Base-by-base conservation (phyloP, 2,329 filamentous ascomycete species). In the Huntiella abstrusa region DNA sequence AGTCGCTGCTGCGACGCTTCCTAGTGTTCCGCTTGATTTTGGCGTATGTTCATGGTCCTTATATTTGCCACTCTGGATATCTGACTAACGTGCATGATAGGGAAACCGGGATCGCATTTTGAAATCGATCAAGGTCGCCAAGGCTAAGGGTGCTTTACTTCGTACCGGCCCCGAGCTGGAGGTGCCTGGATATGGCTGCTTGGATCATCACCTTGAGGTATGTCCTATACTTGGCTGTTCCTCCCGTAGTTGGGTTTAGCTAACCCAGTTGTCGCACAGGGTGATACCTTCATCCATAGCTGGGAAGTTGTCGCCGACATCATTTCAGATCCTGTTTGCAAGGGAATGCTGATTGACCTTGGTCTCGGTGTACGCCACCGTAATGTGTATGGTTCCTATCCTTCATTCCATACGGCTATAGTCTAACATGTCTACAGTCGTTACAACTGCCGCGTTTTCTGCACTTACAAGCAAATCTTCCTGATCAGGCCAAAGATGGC, bases 21-120 rank as follows among this genome's bases (percentile, higher is more conserved):
- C 58, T 8, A 61, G 60, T 37, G 55, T 61, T 6, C 57, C 71
- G 6, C 64, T 80, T 5, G 76, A 80, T 55, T 80, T 73, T 53
- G 64, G 71, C 51, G 48, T 49, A 46, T 16, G 48, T 47, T 19
- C 19, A 8, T 13, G 16, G 19, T 5, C 33, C 17, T 13, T 17
- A 17, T 11, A 13, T 39, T 16, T 32, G 33, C 28, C 19, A 15
- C 15, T 15, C n/a, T 11, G 13, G 19, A 12, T 34, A 15, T 36
- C 4, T 6, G 15, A 44, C 41, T 45, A 40, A 44, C 28, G 32
- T 7, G 15, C 10, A 4, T 12, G n/a, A 16, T 43, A 49, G 48
- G 77, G 76, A 34, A 83, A 83, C 55, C 59, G 66, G 2, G 65
- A 69, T 42, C 66, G 79, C 13, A 81, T 83, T 52, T 67, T 77